phyloP scores from a whole-genome alignment of 148 eudicot species.

The Heliosperma pusillum region DNA sequence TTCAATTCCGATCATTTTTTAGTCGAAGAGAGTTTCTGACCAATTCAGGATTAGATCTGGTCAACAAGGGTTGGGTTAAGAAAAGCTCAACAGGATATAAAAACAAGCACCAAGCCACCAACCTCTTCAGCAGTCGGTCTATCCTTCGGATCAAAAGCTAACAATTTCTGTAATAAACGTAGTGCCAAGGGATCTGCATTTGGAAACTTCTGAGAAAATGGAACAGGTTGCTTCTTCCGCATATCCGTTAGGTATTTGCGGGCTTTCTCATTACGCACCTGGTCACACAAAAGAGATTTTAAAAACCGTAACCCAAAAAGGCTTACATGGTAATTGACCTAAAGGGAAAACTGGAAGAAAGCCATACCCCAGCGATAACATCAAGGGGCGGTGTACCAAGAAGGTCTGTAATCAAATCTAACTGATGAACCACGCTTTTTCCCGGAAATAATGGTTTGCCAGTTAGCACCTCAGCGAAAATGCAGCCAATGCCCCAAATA shows the following conservation, averaged over 20 bases:
- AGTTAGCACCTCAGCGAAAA: conserved; percentile 81
- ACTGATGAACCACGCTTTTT: conserved; percentile 91
- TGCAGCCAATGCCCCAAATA: conserved; percentile 96
- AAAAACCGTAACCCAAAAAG: neutral
- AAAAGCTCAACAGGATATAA: no score
- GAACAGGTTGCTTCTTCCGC: conserved; percentile 58
- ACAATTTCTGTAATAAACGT: conserved; percentile 51
- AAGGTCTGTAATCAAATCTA: conserved; percentile 92
- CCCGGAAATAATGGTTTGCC: conserved; percentile 94
- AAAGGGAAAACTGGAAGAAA: neutral
- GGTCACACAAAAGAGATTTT: conserved; percentile 12
- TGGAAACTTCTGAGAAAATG: conserved; percentile 62
- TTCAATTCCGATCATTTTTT: no score
- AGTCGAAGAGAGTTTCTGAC: no score
- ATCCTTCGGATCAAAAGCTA: conserved; percentile 88
- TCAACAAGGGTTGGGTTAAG: neutral
- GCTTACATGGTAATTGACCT: neutral
- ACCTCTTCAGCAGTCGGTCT: conserved; percentile 88
- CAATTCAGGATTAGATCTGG: no score
- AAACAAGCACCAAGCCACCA: conserved; percentile 28
- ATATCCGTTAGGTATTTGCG: conserved; percentile 70
- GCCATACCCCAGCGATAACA: conserved; percentile 70
- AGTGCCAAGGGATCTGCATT: conserved; percentile 61
- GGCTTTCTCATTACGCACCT: conserved; percentile 87
- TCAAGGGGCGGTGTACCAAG: conserved; percentile 86